Percentiles rank a stretch among this genome's conserved stretches.
Conservation (phyloP, 2,329 filamentous ascomycete species). For the Talaromyces sp. region DNA sequence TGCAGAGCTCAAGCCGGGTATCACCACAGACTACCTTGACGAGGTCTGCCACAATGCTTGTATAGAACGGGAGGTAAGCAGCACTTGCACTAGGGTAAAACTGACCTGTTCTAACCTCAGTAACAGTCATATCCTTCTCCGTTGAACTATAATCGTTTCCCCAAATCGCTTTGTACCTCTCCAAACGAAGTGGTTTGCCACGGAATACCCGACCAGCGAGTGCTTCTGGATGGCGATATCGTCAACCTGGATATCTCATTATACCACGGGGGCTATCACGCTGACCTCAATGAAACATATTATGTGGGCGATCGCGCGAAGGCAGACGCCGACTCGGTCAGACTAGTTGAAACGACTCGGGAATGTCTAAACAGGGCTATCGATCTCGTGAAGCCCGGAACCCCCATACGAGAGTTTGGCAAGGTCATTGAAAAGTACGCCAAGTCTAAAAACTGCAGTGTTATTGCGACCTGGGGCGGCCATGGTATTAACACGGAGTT, state of each 20-base stretch:
- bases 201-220: slow-evolving; percentile 83
- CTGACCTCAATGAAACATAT: slow-evolving; percentile 92
- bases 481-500: slow-evolving; percentile 88
- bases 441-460: slow-evolving; percentile 70
- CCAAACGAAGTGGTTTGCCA: slow-evolving; percentile 94
- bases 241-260: slow-evolving; percentile 89
- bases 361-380: slow-evolving; percentile 81
- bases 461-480: slow-evolving; percentile 86
- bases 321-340: slow-evolving; percentile 73
- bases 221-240: slow-evolving; percentile 82
- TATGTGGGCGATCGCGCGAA: slow-evolving; percentile 81
- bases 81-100: not conserved
- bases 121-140: slow-evolving; percentile 83
- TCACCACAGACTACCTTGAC: slow-evolving; percentile 88
- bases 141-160: slow-evolving; percentile 86
- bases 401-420: slow-evolving; percentile 79
- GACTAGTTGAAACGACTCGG: slow-evolving; percentile 78
- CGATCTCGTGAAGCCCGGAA: slow-evolving; percentile 80
- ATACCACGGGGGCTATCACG: slow-evolving; percentile 86
- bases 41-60: slow-evolving; percentile 87
- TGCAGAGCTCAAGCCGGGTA: slow-evolving; percentile 70
- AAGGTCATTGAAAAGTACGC: slow-evolving; percentile 88
- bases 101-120: not conserved
- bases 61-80: slow-evolving; percentile 57
- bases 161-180: slow-evolving; percentile 91